phyloP scores from a whole-genome alignment of 352 stramenopile species.

The Pythium rhizo-oryzae region DNA sequence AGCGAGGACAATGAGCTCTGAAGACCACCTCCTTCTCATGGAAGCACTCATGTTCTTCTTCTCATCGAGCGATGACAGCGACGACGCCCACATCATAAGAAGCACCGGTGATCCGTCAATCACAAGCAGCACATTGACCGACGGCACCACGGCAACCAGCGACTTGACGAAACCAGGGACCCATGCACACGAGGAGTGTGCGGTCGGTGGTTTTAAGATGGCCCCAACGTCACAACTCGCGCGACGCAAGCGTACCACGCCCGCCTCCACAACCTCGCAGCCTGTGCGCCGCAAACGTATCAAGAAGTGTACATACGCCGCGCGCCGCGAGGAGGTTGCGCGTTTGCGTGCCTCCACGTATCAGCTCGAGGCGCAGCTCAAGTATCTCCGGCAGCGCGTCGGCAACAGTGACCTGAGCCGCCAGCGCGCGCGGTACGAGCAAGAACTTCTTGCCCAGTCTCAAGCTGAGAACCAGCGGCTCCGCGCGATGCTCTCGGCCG shows the following conservation, averaged over 20 bases:
- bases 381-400: conserved; percentile 1
- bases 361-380: conserved; percentile 1
- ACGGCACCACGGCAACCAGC: too few relatives aligned
- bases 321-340: conserved; percentile 7
- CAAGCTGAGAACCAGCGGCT: conserved; percentile 17
- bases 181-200: too few relatives aligned
- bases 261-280: background rate
- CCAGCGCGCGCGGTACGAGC: background rate
- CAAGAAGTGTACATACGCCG: conserved; percentile 23
- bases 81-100: background rate
- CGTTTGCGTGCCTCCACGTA: background rate
- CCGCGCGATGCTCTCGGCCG: background rate
- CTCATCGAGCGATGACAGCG: background rate
- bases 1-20: background rate
- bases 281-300: background rate
- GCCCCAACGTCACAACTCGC: too few relatives aligned
- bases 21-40: background rate
- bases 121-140: too few relatives aligned
- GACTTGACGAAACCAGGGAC: too few relatives aligned
- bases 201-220: too few relatives aligned
- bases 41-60: conserved; percentile 1
- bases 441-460: background rate
- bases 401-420: background rate
- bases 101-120: too few relatives aligned
- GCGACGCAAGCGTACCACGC: background rate